Evolutionary conservation across 140 eudicot species (phyloP).

Genomic region (Ambrosia hybrid): DNA sequence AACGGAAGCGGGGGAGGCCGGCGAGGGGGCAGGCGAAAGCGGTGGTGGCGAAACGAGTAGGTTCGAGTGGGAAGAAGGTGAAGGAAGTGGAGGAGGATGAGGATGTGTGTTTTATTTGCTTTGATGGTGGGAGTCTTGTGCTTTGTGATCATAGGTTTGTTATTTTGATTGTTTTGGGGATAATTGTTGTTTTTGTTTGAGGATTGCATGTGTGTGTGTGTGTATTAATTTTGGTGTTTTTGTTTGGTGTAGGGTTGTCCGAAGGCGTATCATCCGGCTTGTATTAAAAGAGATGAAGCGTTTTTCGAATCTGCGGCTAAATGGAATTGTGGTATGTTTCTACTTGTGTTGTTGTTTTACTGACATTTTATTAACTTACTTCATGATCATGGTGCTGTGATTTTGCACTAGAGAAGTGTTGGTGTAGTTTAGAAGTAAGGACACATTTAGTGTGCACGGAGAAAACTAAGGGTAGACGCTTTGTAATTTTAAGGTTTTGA

Average conservation of each 20-base stretch:
- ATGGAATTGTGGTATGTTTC: conserved; percentile 82
- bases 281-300: conserved; percentile 91
- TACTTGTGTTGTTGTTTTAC: neutral
- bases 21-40: conserved; percentile 38
- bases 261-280: conserved; percentile 93
- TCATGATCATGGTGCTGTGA: conserved; percentile 1
- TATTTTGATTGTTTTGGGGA: neutral
- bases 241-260: conserved; percentile 69
- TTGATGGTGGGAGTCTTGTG: conserved; percentile 91
- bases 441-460: conserved; percentile 12
- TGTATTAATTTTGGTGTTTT: neutral
- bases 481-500: conserved; percentile 3
- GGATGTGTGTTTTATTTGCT: conserved; percentile 93
- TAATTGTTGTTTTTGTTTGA: neutral
- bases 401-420: conserved; percentile 1
- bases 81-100: conserved; percentile 47
- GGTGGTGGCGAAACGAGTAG: too few species aligned
- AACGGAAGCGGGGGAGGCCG: conserved; percentile 80
- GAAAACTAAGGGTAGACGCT: conserved; percentile 14
- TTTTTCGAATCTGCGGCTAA: conserved; percentile 70
- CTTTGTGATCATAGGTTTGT: conserved; percentile 87
- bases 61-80: conserved; percentile 29
- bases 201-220: conserved; percentile 12
- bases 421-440: neutral
- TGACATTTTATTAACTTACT: neutral